These are phyloP conservation scores for Acanthamoeba quina DNA, from an alignment of 208 protist species.

Conservation along the genomic window DNA sequence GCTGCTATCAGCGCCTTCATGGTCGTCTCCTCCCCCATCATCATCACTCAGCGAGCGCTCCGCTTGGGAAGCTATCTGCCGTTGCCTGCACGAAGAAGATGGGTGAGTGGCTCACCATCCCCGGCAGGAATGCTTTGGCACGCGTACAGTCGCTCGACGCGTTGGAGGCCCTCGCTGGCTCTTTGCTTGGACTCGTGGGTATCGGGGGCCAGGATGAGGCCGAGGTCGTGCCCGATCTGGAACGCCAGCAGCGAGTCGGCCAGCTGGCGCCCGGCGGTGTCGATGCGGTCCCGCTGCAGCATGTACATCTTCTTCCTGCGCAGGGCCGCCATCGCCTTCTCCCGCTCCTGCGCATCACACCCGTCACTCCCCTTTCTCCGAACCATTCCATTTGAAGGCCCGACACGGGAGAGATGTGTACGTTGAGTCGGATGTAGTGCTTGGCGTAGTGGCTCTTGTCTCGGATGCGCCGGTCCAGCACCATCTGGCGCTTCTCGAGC, in stretches of 20 bases:
- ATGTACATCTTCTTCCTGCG: constrained; percentile 4
- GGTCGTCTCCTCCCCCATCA: no score
- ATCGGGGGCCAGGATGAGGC: background rate
- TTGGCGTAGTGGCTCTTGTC: background rate
- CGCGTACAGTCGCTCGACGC: background rate
- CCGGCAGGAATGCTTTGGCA: background rate
- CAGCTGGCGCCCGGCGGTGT: background rate
- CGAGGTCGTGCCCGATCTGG: background rate
- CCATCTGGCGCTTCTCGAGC: background rate
- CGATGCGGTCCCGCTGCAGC: background rate
- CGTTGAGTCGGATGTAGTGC: background rate
- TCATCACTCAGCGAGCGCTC: no score
- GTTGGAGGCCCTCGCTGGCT: background rate
- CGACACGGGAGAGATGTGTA: no score
- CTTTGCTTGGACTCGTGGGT: background rate
- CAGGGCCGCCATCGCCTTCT: constrained; percentile 1
- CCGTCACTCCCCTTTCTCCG: no score
- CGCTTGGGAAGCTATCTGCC: no score
- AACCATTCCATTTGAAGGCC: no score
- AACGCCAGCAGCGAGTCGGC: background rate
- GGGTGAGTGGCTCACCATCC: background rate
- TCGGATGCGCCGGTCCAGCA: background rate
- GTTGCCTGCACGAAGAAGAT: background rate
- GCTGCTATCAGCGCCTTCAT: background rate
- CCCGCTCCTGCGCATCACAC: background rate